A percentile compares a stretch with the other conserved stretches of the same genome.
Conservation (phyloP, 768 basidiomycete genomes). For the Russula olivacea region DNA sequence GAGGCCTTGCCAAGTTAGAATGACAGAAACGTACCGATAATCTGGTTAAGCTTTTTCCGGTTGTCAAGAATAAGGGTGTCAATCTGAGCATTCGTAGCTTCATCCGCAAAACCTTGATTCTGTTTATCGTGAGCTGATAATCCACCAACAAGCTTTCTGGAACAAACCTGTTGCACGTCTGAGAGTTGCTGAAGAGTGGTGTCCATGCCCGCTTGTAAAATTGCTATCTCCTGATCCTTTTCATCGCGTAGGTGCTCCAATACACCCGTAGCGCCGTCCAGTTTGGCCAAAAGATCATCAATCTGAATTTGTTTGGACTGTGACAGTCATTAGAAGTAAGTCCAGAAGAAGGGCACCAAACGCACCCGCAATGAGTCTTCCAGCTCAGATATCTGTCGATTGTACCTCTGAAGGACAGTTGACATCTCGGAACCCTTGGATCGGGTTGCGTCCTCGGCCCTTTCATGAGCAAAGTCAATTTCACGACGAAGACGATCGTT, state of each 20-base stretch:
- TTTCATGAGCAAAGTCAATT: conserved; percentile 90
- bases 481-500: conserved; percentile 88
- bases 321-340: conserved; percentile 11
- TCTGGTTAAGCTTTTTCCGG: conserved; percentile 94
- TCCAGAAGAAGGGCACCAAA: conserved; percentile 3
- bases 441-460: conserved; percentile 89
- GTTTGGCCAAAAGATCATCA: conserved; percentile 79
- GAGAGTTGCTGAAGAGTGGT: conserved; percentile 81
- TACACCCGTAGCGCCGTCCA: conserved; percentile 69
- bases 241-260: conserved; percentile 83
- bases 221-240: conserved; percentile 94
- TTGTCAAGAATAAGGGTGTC: conserved; percentile 95
- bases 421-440: conserved; percentile 94
- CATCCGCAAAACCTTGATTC: conserved; percentile 80
- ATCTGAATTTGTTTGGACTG: conserved; percentile 96
- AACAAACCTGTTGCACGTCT: conserved; percentile 74
- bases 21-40: conserved; percentile 64
- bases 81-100: conserved; percentile 94
- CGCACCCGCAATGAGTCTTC: conserved; percentile 89
- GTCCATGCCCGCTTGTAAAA: conserved; percentile 95
- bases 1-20: not conserved
- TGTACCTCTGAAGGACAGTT: conserved; percentile 82
- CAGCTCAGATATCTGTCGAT: conserved; percentile 92
- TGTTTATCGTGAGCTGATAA: conserved; percentile 31
- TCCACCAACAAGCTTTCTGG: not conserved